Evolutionary conservation across 1,139 yeast genomes (phyloP).

Genomic region (Candida labiduridarum): DNA sequence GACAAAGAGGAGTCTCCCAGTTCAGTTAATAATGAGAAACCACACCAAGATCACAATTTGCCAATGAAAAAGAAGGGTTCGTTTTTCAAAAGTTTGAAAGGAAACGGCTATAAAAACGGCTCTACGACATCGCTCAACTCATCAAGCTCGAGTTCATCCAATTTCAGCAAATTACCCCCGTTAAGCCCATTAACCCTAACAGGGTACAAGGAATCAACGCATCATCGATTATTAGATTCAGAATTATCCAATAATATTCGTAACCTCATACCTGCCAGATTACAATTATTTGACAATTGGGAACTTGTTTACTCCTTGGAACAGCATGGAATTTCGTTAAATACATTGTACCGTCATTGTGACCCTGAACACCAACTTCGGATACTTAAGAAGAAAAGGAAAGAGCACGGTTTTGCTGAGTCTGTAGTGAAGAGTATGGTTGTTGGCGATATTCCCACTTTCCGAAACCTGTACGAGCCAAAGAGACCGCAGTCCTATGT

Average conservation of each 20-base stretch:
- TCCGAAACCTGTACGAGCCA: constrained; percentile 18
- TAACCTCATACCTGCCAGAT: constrained; percentile 69
- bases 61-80: constrained; percentile 12
- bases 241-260: constrained; percentile 78
- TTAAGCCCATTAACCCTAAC: constrained; percentile 31
- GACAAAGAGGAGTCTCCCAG: constrained; percentile 3
- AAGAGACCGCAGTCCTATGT: constrained; percentile 67
- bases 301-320: constrained; percentile 76
- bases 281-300: constrained; percentile 82
- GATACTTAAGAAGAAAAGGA: constrained; percentile 20
- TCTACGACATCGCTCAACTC: constrained; percentile 11
- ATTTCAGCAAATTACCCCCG: constrained; percentile 29
- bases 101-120: constrained; percentile 9
- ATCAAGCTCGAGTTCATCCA: constrained; percentile 7
- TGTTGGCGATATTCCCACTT: constrained; percentile 21
- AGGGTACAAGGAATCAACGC: constrained; percentile 64
- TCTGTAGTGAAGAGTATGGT: constrained; percentile 37
- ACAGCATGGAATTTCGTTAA: constrained; percentile 87
- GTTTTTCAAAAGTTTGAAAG: constrained; percentile 13
- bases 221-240: constrained; percentile 53
- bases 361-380: constrained; percentile 35
- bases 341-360: constrained; percentile 62
- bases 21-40: constrained; percentile 1
- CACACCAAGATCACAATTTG: constrained; percentile 7
- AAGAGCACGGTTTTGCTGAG: constrained; percentile 42